These are phyloP conservation scores for Beauveria pseudobassiana DNA, from an alignment of 2,329 filamentous ascomycete species.

Conservation along the genomic window DNA sequence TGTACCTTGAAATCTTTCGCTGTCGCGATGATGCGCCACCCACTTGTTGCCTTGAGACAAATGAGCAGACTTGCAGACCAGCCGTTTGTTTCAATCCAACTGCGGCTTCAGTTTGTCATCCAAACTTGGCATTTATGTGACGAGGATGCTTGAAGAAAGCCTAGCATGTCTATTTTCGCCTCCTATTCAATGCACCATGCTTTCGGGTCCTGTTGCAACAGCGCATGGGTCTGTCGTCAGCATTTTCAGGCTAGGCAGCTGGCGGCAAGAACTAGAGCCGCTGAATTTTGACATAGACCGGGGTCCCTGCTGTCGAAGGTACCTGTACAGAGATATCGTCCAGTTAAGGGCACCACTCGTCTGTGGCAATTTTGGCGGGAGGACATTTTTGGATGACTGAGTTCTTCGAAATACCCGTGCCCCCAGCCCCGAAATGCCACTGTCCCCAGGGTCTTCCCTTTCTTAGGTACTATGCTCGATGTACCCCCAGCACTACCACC, in stretches of 20 bases:
- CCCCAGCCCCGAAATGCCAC: neutral
- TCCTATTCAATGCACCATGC: neutral
- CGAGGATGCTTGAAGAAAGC: neutral
- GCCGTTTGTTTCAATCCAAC: neutral
- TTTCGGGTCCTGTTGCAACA: neutral
- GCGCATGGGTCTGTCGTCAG: neutral
- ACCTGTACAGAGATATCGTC: neutral
- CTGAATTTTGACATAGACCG: neutral
- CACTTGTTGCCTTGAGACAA: neutral
- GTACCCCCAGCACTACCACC: neutral
- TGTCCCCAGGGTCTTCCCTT: neutral
- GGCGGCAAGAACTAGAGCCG: neutral
- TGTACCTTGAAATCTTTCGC: neutral
- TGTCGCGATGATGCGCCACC: neutral
- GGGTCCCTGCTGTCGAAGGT: neutral
- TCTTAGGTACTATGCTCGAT: neutral
- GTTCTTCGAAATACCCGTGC: neutral
- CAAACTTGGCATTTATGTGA: neutral
- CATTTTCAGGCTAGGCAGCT: neutral
- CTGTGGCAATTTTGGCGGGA: neutral
- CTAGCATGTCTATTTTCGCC: neutral
- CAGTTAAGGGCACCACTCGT: neutral
- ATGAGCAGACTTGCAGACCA: neutral
- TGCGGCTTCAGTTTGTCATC: neutral
- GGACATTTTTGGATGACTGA: neutral